phyloP scores from a whole-genome alignment of 768 basidiomycete species.

The Suillus lakei region DNA sequence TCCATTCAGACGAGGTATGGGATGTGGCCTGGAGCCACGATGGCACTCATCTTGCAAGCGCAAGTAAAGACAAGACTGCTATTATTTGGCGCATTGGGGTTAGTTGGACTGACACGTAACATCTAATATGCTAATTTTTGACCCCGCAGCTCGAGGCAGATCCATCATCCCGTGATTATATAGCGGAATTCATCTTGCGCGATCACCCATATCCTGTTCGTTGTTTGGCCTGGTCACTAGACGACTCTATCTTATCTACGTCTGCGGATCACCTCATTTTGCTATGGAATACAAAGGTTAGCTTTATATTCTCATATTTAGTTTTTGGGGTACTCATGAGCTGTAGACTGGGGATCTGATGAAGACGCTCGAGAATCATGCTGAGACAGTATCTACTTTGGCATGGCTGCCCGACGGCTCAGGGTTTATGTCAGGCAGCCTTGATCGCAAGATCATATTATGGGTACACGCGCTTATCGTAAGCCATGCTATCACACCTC shows the following conservation, averaged over 20 bases:
- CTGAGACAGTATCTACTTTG: constrained; percentile 84
- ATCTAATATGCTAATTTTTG: constrained; percentile 18
- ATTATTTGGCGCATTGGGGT: constrained; percentile 91
- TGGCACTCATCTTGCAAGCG: constrained; percentile 83
- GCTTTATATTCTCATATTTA: constrained; percentile 13
- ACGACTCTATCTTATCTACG: constrained; percentile 83
- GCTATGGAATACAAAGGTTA: constrained; percentile 90
- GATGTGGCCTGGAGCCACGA: constrained; percentile 94
- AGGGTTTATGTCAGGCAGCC: constrained; percentile 87
- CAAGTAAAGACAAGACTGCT: constrained; percentile 84
- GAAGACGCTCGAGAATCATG: constrained; percentile 69
- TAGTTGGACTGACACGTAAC: constrained; percentile 34
- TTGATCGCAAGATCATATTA: constrained; percentile 82
- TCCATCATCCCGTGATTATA: constrained; percentile 61
- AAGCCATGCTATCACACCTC: constrained; percentile 12
- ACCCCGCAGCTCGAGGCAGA: constrained; percentile 49
- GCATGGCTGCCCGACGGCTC: constrained; percentile 88
- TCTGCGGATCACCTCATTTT: constrained; percentile 82
- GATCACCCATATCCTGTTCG: constrained; percentile 84
- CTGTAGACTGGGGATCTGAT: constrained; percentile 73
- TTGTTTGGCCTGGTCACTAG: constrained; percentile 90
- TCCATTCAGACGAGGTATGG: constrained; percentile 96
- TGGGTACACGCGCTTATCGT: constrained; percentile 67
- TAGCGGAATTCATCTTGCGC: constrained; percentile 59
- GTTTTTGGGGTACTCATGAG: constrained; percentile 17